Evolutionary conservation across 352 stramenopile species (phyloP), one percentile per base, ranked within the genome.

Genomic region (Pythium volutum): DNA sequence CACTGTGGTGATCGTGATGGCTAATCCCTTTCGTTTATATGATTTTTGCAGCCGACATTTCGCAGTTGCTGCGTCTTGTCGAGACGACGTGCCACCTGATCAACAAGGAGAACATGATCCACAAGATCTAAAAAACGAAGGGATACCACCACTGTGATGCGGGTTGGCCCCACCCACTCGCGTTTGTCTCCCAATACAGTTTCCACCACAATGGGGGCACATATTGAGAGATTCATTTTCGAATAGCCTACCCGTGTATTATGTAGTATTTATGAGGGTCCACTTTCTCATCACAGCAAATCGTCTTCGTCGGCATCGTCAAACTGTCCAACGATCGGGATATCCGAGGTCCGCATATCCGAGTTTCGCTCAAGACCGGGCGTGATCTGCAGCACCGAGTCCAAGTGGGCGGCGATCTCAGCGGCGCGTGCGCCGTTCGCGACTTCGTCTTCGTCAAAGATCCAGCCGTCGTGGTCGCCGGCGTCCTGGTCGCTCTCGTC

Each of bases 91-190:
- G 88, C 64, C 97, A 99, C 83, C 80, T 99, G 62, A 98, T 99
- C 79, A 97, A 99, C 79, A 99, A 99, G 85, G 97, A 99, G 73
- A 98, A 97, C 67, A 99, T 99, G 96, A 88, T 98, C 57, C 81
- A 97, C 79, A 96, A 95, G 75, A 79, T 96, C 55, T 93, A 81
- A 77, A 38, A 20, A 15, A 43, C 11, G 14, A 16, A 11, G 18
- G n/a, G n/a, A n/a, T n/a, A 10, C 31, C 31, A 36, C 31, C 31
- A 36, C 31, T 36, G 31, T 36, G 1, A 8, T 36, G n/a, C n/a
- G n/a, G n/a, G n/a, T n/a, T n/a, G n/a, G n/a, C n/a, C n/a, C n/a
- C n/a, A n/a, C n/a, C n/a, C n/a, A n/a, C n/a, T n/a, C 18, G 16
- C 9, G 12, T 18, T 27, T 1, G 4, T 48, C 4, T 39, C 27